Evolutionary conservation across 1,284 basidiomycete genomes (phyloP).

Genomic region (Heliocybe sulcata): DNA sequence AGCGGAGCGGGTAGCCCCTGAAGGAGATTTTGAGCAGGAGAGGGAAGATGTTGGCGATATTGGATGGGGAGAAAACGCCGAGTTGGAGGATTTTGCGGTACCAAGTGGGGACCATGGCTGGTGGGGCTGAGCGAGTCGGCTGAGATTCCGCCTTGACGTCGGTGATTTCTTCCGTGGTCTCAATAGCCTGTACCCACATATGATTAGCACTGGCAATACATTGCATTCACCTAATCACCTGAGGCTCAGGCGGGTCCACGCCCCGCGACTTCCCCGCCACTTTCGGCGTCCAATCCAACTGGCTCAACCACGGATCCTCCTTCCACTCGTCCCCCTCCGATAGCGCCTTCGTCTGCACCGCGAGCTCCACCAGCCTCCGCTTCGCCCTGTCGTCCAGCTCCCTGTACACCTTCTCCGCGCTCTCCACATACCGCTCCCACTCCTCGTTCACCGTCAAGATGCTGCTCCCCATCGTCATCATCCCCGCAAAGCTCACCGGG

Average conservation of each 20-base stretch:
- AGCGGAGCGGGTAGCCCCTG: constrained; percentile 61
- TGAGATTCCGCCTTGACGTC: background rate
- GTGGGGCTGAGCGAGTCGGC: background rate
- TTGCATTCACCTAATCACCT: background rate
- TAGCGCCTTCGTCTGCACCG: constrained; percentile 48
- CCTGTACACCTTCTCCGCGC: constrained; percentile 75
- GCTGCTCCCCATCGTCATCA: constrained; percentile 88
- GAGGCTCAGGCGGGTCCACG: background rate
- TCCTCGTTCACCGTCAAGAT: constrained; percentile 87
- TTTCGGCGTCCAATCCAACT: constrained; percentile 96
- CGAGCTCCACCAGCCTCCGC: constrained; percentile 60
- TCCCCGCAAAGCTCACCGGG: constrained; percentile 90
- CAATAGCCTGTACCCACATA: background rate
- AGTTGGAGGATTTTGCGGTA: constrained; percentile 50
- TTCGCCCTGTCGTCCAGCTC: constrained; percentile 75
- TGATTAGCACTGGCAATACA: background rate
- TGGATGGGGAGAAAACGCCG: constrained; percentile 43
- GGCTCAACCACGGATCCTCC: constrained; percentile 81
- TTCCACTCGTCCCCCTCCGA: constrained; percentile 51
- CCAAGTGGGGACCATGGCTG: constrained; percentile 56
- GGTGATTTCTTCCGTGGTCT: background rate
- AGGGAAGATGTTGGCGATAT: constrained; percentile 66
- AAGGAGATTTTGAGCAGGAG: constrained; percentile 75
- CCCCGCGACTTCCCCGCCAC: constrained; percentile 67
- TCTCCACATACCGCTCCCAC: constrained; percentile 81